Evolutionary conservation across 2,329 filamentous ascomycete genomes (phyloP).

Genomic region (Trichoderma hamatum): DNA sequence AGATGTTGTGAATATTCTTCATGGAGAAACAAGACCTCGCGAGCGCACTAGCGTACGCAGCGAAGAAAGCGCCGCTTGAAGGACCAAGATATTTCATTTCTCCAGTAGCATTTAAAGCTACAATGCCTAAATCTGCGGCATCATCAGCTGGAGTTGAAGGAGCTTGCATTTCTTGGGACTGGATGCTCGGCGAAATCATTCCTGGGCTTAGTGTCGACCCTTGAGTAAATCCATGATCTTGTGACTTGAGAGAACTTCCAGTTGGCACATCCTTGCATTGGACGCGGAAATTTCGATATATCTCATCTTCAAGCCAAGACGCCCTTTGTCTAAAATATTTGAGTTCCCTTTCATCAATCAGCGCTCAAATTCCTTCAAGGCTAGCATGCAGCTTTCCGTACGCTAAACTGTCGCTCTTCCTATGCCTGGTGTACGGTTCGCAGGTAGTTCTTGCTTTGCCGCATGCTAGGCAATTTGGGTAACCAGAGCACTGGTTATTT

Average conservation of each 20-base stretch:
- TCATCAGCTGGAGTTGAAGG: background rate
- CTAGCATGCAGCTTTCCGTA: background rate
- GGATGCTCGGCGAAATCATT: background rate
- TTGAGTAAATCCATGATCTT: background rate
- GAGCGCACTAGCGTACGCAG: background rate
- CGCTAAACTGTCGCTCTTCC: background rate
- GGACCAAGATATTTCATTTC: background rate
- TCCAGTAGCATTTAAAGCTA: background rate
- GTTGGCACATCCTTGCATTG: background rate
- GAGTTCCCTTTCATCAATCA: background rate
- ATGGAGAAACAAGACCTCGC: background rate
- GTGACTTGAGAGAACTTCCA: background rate
- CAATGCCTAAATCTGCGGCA: background rate
- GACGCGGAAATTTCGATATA: background rate
- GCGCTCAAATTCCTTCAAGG: background rate
- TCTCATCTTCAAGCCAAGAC: background rate
- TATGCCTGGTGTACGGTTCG: background rate
- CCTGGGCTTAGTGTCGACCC: background rate
- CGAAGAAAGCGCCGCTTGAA: background rate
- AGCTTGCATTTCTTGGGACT: background rate
- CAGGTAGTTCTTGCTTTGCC: background rate
- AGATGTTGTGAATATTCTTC: background rate
- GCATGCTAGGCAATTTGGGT: background rate
- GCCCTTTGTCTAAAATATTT: background rate
- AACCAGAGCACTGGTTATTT: background rate